Base-by-base conservation (phyloP, 1,284 basidiomycete species). In the Stygiomarasmius scandens region DNA sequence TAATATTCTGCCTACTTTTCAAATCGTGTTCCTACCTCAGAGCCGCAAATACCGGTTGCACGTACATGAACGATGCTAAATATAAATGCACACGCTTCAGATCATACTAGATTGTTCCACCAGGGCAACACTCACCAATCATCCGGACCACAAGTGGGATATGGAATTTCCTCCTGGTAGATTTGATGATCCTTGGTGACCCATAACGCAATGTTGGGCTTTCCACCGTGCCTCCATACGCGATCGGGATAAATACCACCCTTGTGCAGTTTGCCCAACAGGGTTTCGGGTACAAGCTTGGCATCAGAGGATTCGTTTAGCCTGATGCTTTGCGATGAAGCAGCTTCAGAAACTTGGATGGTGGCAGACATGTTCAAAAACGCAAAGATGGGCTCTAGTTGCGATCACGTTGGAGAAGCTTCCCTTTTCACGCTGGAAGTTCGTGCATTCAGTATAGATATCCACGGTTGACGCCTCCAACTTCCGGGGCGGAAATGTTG, bases 131-230 rank as follows among this genome's bases (percentile, higher is more conserved):
- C 47, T 41, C 45, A 58, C 56, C 56, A 58, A 20, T 58, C 52
- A 49, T 41, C 27, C 0, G 56, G 56, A 22, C 45, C 50, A 34
- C 56, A 58, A 2, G 36, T 25, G 38, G 56, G 56, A 22, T 53
- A 58, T 32, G 56, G 56, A 32, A 58, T 58, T 32, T 58, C 56
- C 27, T 58, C 56, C 36, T 58, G 50, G 27, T 58, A 58, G 20
- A 58, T 19, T 22, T 49, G 27, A 34, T 58, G 56, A 6, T 58
- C 56, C 27, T 58, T 58, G 10, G 56, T 58, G 3, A 59, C 54
- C 58, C 58, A 59, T 11, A 59, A 44, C 9, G 58, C 53, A 41
- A 59, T 24, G 34, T 59, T 59, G 4, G 58, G 53, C 32, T 55
- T 59, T 20, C 16, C n/a, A 2, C 53, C 58, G 20, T 48, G 49